phyloP scores from a whole-genome alignment of 2,329 filamentous ascomycete species.

The Aspergillus fructus region DNA sequence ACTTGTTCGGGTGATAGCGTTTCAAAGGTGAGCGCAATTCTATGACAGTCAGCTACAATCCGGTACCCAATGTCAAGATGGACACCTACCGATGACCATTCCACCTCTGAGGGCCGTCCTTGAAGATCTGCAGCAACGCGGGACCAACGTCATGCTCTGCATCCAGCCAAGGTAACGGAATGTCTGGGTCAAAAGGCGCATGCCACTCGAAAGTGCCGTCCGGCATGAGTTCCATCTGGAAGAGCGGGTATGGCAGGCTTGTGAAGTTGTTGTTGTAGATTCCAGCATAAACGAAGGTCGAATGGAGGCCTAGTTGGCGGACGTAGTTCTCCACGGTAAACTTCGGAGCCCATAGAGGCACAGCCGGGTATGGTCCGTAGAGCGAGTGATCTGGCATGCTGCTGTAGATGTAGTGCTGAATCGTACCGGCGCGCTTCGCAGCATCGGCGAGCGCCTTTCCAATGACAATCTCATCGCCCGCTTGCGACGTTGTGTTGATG shows the following conservation, averaged over 20 bases:
- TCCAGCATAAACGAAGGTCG: slow-evolving; percentile 92
- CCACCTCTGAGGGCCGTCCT: slow-evolving; percentile 86
- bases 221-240: slow-evolving; percentile 84
- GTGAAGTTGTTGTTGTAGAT: slow-evolving; percentile 99
- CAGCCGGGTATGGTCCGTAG: slow-evolving; percentile 76
- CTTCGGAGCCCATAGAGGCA: slow-evolving; percentile 91
- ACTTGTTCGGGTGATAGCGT: slow-evolving; percentile 80
- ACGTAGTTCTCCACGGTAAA: slow-evolving; percentile 92
- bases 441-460: slow-evolving; percentile 86
- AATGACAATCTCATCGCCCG: slow-evolving; percentile 84
- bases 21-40: slow-evolving; percentile 88
- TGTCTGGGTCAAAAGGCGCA: slow-evolving; percentile 87
- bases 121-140: slow-evolving; percentile 89
- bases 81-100: slow-evolving; percentile 63
- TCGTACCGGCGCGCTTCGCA: slow-evolving; percentile 71
- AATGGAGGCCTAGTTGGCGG: slow-evolving; percentile 74
- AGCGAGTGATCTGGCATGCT: slow-evolving; percentile 94
- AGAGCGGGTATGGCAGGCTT: slow-evolving; percentile 84
- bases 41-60: slow-evolving; percentile 30
- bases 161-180: slow-evolving; percentile 90
- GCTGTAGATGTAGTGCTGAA: slow-evolving; percentile 93
- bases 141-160: slow-evolving; percentile 95
- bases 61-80: neutral
- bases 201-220: slow-evolving; percentile 91
- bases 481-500: slow-evolving; percentile 94